Percentiles rank a stretch among this genome's conserved stretches.
Conservation (phyloP, 768 basidiomycete species). For the Gymnopilus junonius region DNA sequence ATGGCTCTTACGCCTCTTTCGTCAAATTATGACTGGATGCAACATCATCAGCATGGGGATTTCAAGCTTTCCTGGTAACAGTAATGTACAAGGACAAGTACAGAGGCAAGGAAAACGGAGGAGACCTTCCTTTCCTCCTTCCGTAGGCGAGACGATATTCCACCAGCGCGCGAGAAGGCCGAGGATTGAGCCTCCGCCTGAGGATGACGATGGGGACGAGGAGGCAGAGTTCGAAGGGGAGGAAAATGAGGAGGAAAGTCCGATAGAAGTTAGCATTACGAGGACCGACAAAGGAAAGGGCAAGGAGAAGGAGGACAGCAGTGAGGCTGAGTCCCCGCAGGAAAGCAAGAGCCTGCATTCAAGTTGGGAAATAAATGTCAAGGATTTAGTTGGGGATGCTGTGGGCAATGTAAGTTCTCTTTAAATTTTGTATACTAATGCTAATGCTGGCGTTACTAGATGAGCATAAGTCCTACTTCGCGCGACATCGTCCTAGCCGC, state of each 20-base stretch:
- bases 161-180: constrained; percentile 21
- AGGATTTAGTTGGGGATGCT: constrained; percentile 77
- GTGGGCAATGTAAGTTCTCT: constrained; percentile 73
- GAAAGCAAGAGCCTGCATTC: constrained; percentile 63
- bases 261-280: not conserved
- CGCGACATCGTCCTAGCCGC: constrained; percentile 91
- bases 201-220: not conserved
- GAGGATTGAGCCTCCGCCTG: constrained; percentile 14
- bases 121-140: constrained; percentile 23
- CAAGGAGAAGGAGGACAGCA: not conserved
- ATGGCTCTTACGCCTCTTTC: not conserved
- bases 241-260: not conserved
- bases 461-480: constrained; percentile 89
- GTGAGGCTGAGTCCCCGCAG: constrained; percentile 43
- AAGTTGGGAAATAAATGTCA: constrained; percentile 79
- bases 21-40: not conserved
- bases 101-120: constrained; percentile 5
- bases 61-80: not conserved
- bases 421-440: too few species aligned
- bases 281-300: not conserved
- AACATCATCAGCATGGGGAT: not conserved
- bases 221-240: too few species aligned
- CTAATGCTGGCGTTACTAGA: too few species aligned
- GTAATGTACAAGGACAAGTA: not conserved
- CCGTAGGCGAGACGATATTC: constrained; percentile 11